Conservation (phyloP, 495 filamentous ascomycete species). For the Geopyxis carbonaria region DNA sequence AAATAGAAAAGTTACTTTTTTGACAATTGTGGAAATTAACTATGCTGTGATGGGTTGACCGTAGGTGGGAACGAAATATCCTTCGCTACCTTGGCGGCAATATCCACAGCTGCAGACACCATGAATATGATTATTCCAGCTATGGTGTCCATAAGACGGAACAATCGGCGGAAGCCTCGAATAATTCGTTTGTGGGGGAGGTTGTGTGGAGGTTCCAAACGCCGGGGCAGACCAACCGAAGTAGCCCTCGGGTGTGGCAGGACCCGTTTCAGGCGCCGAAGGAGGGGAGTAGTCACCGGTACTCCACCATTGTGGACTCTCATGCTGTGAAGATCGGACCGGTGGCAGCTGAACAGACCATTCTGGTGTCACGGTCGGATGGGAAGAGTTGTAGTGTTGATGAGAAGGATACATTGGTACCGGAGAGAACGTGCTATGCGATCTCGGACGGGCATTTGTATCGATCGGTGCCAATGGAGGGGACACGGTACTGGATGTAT, state of each 20-base stretch:
- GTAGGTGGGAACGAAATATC: slow-evolving; percentile 44
- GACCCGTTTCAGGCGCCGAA: slow-evolving; percentile 50
- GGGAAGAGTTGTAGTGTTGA: slow-evolving; percentile 12
- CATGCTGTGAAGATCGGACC: slow-evolving; percentile 25
- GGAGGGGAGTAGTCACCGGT: slow-evolving; percentile 44
- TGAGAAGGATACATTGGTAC: slow-evolving; percentile 10
- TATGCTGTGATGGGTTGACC: slow-evolving; percentile 49
- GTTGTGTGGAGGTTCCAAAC: slow-evolving; percentile 31
- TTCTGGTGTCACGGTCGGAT: slow-evolving; percentile 19
- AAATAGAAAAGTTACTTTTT: slow-evolving; percentile 10
- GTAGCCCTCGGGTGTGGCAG: slow-evolving; percentile 40
- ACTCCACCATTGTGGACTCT: neutral
- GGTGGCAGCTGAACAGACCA: slow-evolving; percentile 34
- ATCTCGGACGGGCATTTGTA: slow-evolving; percentile 39
- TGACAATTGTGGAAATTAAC: slow-evolving; percentile 10
- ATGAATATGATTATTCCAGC: slow-evolving; percentile 41
- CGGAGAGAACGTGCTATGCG: slow-evolving; percentile 27
- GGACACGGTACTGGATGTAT: slow-evolving; percentile 37
- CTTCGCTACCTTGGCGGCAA: slow-evolving; percentile 45
- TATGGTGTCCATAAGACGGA: slow-evolving; percentile 38
- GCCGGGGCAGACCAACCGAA: slow-evolving; percentile 25
- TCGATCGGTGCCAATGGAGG: slow-evolving; percentile 53
- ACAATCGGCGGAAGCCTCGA: slow-evolving; percentile 29
- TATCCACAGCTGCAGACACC: slow-evolving; percentile 52
- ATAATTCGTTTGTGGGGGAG: slow-evolving; percentile 25